A percentile compares a stretch with the other conserved stretches of the same genome.
phyloP scores from a whole-genome alignment of 2,329 filamentous ascomycete genomes.

The Camptophora hylomeconis region DNA sequence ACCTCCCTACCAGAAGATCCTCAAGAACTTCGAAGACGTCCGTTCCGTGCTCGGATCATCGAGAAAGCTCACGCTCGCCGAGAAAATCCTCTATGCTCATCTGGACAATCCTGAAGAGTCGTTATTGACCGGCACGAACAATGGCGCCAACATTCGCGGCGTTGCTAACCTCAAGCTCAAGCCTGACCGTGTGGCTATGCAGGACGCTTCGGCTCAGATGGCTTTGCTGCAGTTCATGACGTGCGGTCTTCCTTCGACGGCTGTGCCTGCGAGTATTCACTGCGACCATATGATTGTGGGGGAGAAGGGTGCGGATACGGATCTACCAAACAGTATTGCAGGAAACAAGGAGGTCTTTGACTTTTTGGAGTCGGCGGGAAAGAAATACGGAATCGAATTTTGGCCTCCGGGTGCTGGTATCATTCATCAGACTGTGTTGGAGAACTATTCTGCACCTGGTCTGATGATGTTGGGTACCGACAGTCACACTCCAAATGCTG shows the following conservation, averaged over 20 bases:
- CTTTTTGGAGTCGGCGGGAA: constrained; percentile 84
- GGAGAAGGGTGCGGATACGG: constrained; percentile 73
- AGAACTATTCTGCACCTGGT: constrained; percentile 95
- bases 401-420: constrained; percentile 91
- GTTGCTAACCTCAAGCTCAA: constrained; percentile 91
- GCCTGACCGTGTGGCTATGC: constrained; percentile 96
- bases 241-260: constrained; percentile 75
- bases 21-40: constrained; percentile 64
- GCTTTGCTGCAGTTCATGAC: constrained; percentile 97
- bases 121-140: constrained; percentile 66
- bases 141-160: constrained; percentile 72
- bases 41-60: constrained; percentile 54
- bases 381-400: constrained; percentile 88
- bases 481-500: constrained; percentile 95
- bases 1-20: constrained; percentile 71
- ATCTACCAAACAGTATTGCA: constrained; percentile 72
- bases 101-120: constrained; percentile 81
- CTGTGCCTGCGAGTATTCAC: constrained; percentile 93
- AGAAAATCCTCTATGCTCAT: constrained; percentile 98
- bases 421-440: constrained; percentile 93
- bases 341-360: constrained; percentile 96
- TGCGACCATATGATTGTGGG: constrained; percentile 99
- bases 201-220: constrained; percentile 98
- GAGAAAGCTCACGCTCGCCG: constrained; percentile 66
- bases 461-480: constrained; percentile 99